Conservation (phyloP, 2,329 filamentous ascomycete genomes). For the Pseudogymnoascus sp. region DNA sequence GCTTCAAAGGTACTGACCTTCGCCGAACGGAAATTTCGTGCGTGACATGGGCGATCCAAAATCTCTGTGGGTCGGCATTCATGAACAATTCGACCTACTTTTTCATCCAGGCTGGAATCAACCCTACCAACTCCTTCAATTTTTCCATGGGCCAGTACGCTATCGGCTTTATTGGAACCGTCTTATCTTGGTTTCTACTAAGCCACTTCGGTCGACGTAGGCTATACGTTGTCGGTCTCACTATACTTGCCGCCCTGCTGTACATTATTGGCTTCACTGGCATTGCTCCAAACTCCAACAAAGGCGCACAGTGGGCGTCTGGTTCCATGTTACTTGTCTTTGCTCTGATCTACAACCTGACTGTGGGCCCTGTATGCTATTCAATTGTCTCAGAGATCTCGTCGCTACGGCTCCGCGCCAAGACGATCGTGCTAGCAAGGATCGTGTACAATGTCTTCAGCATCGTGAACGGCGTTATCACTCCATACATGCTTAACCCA, state of each 20-base stretch:
- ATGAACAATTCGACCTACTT: slow-evolving; percentile 56
- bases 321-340: slow-evolving; percentile 37
- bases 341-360: slow-evolving; percentile 39
- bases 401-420: slow-evolving; percentile 34
- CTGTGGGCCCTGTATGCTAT: slow-evolving; percentile 39
- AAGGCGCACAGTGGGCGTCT: slow-evolving; percentile 39
- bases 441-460: slow-evolving; percentile 30
- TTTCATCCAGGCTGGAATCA: slow-evolving; percentile 49
- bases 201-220: slow-evolving; percentile 42
- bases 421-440: slow-evolving; percentile 36
- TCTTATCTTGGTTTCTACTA: slow-evolving; percentile 44
- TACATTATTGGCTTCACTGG: slow-evolving; percentile 42
- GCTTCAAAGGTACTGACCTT: slow-evolving; percentile 40
- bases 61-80: slow-evolving; percentile 55
- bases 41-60: slow-evolving; percentile 56
- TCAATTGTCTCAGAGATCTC: slow-evolving; percentile 36
- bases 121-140: slow-evolving; percentile 42
- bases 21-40: slow-evolving; percentile 45
- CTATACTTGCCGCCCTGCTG: slow-evolving; percentile 39
- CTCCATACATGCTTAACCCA: slow-evolving; percentile 39
- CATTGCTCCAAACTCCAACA: slow-evolving; percentile 32
- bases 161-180: slow-evolving; percentile 45
- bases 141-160: slow-evolving; percentile 43
- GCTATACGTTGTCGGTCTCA: slow-evolving; percentile 42
- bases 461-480: slow-evolving; percentile 28